These are phyloP conservation scores for Leucocoprinus sp. DNA, from an alignment of 768 basidiomycete genomes.

Conservation along the genomic window DNA sequence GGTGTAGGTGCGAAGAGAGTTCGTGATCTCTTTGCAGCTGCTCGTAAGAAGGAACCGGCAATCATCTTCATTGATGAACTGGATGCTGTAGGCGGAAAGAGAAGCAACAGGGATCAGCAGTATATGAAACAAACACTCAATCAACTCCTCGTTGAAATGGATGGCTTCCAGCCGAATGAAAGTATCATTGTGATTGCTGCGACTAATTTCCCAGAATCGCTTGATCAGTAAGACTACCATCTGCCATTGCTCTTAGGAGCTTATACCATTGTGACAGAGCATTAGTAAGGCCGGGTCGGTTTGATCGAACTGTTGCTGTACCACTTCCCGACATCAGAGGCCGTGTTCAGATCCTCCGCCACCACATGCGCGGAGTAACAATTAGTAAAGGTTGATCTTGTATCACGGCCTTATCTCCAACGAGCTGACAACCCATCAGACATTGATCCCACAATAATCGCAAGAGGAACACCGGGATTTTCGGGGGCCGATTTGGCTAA, in stretches of 20 bases:
- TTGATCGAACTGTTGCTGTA: conserved; percentile 88
- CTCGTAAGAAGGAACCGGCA: conserved; percentile 89
- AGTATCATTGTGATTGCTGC: conserved; percentile 94
- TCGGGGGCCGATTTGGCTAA: conserved; percentile 97
- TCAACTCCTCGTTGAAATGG: conserved; percentile 94
- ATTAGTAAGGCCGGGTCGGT: conserved; percentile 91
- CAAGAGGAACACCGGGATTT: conserved; percentile 92
- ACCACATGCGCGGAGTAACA: conserved; percentile 81
- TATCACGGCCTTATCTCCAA: conserved; percentile 7
- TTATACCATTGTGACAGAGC: conserved; percentile 44
- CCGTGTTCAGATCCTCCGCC: conserved; percentile 84
- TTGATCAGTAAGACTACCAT: conserved; percentile 65
- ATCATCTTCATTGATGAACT: conserved; percentile 99
- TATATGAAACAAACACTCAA: conserved; percentile 94
- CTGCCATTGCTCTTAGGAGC: conserved; percentile 6
- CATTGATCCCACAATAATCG: conserved; percentile 81
- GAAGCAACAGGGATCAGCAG: conserved; percentile 75
- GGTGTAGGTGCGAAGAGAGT: conserved; percentile 94
- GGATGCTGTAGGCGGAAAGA: conserved; percentile 88
- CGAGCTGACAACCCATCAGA: conserved; percentile 29
- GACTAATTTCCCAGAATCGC: conserved; percentile 94
- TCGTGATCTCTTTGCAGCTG: conserved; percentile 88
- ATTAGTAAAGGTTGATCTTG: conserved; percentile 39
- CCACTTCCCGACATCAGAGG: conserved; percentile 93
- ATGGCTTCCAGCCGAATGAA: conserved; percentile 90